Evolutionary conservation across 1,139 yeast genomes (phyloP).

Genomic region (Saccharomycopsis crataegensis): DNA sequence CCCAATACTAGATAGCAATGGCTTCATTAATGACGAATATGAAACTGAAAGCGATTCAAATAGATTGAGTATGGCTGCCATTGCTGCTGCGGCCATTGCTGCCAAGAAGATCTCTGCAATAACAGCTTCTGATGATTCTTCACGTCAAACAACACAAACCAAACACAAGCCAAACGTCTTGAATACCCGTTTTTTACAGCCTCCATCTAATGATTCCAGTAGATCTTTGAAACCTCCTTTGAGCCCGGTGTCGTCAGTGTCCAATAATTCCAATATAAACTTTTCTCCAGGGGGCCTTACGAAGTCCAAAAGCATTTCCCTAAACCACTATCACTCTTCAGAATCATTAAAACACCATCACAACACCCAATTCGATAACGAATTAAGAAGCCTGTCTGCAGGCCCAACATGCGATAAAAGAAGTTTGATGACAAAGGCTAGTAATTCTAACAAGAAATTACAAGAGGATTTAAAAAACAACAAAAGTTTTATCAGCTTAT

Average conservation of each 20-base stretch:
- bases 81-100: conserved; percentile 18
- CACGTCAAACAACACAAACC: neutral
- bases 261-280: neutral
- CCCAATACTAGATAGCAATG: neutral
- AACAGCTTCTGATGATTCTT: neutral
- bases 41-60: neutral
- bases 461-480: neutral
- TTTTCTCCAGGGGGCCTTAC: neutral
- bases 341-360: conserved; percentile 1
- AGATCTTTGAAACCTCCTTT: conserved; percentile 2
- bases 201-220: neutral
- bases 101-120: conserved; percentile 10
- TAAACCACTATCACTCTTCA: neutral
- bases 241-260: conserved; percentile 4
- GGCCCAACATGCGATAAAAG: neutral
- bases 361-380: neutral
- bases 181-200: conserved; percentile 14
- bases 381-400: neutral
- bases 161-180: neutral
- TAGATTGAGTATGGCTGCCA: conserved; percentile 5
- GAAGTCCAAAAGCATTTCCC: neutral
- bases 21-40: neutral
- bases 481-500: conserved; percentile 1
- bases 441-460: neutral
- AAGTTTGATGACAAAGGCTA: neutral